These are phyloP conservation scores for Gilbertella persicaria DNA, from an alignment of 371 early-diverging fungal species.

Conservation along the genomic window DNA sequence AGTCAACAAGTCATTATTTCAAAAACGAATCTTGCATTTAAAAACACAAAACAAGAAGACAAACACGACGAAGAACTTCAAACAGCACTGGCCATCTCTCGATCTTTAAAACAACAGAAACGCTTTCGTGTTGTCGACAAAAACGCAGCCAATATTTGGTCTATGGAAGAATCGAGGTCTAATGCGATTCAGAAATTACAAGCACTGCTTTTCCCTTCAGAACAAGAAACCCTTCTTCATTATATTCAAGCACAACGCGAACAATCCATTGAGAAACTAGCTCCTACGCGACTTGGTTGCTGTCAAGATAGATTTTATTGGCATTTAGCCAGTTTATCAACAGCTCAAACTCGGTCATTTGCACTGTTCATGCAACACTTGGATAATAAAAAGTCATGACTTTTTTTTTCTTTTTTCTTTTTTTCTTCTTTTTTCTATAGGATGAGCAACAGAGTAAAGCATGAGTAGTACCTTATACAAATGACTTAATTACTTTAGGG, in stretches of 20 bases:
- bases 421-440: background rate
- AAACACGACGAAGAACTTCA: slow-evolving; percentile 34
- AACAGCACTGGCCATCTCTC: slow-evolving; percentile 26
- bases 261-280: slow-evolving; percentile 4
- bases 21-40: background rate
- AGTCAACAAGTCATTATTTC: slow-evolving; percentile 4
- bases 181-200: slow-evolving; percentile 6
- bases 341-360: too few species aligned
- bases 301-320: slow-evolving; percentile 1
- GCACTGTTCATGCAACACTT: too few species aligned
- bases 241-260: slow-evolving; percentile 3
- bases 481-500: background rate
- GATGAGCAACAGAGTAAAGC: background rate
- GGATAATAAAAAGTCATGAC: background rate
- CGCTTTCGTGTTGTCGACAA: slow-evolving; percentile 3
- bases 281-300: background rate
- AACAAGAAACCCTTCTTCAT: background rate
- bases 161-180: slow-evolving; percentile 16
- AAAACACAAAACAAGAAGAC: slow-evolving; percentile 1
- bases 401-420: background rate
- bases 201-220: background rate
- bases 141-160: slow-evolving; percentile 25
- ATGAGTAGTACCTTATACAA: too few species aligned
- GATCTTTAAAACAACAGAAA: slow-evolving; percentile 14
- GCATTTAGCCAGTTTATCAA: slow-evolving; percentile 13